These are phyloP conservation scores for Dianthus caryophyllus DNA, from an alignment of 148 eudicot species.

Conservation along the genomic window DNA sequence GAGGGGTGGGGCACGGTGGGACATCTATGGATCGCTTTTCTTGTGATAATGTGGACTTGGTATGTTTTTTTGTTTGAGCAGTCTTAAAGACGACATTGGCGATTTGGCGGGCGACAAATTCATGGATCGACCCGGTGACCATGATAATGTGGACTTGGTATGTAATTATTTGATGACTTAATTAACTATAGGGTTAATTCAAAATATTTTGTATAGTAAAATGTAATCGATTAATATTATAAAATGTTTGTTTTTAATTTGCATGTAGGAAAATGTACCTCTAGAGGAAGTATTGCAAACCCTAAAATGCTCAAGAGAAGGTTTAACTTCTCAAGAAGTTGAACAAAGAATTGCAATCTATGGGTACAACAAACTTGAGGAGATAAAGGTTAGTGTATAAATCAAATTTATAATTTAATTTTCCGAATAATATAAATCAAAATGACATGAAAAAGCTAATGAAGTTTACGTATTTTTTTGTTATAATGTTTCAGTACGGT, in stretches of 20 bases:
- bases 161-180: not conserved
- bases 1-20: no score
- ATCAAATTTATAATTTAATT: not conserved
- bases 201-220: not conserved
- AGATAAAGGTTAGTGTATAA: constrained; percentile 46
- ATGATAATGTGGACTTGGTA: constrained; percentile 28
- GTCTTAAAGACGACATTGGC: not conserved
- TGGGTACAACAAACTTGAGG: constrained; percentile 68
- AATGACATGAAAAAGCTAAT: no score
- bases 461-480: no score
- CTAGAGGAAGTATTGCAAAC: constrained; percentile 51
- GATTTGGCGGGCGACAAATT: not conserved
- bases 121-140: constrained; percentile 9
- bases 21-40: no score
- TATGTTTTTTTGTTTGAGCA: constrained; percentile 6
- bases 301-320: constrained; percentile 45
- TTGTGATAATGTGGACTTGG: no score
- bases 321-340: constrained; percentile 43
- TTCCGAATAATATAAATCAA: no score
- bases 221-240: not conserved
- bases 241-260: not conserved
- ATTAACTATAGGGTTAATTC: not conserved
- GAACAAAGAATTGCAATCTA: constrained; percentile 39
- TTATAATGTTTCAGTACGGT: no score
- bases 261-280: constrained; percentile 54